phyloP scores from a whole-genome alignment of 768 basidiomycete species.

The Nevesoporus exiguus region DNA sequence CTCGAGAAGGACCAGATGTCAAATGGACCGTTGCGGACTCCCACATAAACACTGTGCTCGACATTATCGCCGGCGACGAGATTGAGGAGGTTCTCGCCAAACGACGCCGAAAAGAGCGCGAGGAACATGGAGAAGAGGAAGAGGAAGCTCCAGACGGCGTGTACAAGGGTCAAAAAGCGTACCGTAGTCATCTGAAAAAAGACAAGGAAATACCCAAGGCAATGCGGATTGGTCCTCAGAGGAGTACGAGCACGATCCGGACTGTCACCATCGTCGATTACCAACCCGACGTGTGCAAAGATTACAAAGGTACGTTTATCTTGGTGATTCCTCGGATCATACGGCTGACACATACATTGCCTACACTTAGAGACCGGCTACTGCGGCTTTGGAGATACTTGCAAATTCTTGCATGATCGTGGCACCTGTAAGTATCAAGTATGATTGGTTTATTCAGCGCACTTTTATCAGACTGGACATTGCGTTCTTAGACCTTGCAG shows the following conservation, averaged over 20 bases:
- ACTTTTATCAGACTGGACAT: slow-evolving; percentile 7
- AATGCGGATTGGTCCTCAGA: slow-evolving; percentile 81
- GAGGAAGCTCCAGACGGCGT: slow-evolving; percentile 69
- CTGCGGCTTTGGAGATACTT: slow-evolving; percentile 98
- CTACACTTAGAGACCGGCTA: slow-evolving; percentile 85
- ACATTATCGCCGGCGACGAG: slow-evolving; percentile 81
- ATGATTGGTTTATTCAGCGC: not conserved
- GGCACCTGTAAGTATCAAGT: slow-evolving; percentile 78
- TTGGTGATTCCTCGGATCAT: slow-evolving; percentile 14
- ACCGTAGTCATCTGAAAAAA: slow-evolving; percentile 78
- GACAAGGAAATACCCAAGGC: slow-evolving; percentile 81
- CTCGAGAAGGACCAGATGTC: slow-evolving; percentile 52
- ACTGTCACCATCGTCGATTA: slow-evolving; percentile 96
- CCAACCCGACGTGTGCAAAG: slow-evolving; percentile 99
- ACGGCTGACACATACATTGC: slow-evolving; percentile 5
- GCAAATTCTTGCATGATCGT: slow-evolving; percentile 98
- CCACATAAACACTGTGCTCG: slow-evolving; percentile 66
- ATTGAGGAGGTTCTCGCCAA: slow-evolving; percentile 74
- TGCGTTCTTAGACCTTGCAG: slow-evolving; percentile 70
- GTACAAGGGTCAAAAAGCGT: slow-evolving; percentile 83
- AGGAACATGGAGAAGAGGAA: slow-evolving; percentile 49
- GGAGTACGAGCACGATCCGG: slow-evolving; percentile 75
- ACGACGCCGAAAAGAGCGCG: slow-evolving; percentile 54
- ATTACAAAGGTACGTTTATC: slow-evolving; percentile 84
- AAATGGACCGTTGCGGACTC: slow-evolving; percentile 78